Conservation (phyloP, 148 eudicot species). For the Spergularia marina region DNA sequence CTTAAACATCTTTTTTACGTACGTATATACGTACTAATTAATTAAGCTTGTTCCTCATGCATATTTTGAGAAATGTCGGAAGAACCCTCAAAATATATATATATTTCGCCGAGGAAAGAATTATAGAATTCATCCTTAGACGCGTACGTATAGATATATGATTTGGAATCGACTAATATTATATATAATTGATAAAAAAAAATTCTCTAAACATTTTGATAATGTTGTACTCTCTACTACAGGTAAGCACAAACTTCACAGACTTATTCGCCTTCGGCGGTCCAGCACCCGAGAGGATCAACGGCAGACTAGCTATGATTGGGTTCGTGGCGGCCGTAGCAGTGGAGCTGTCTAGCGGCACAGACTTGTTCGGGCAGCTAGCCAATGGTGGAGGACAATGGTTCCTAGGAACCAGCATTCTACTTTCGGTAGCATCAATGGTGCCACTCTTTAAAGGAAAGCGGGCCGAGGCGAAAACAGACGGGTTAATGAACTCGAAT, state of each 20-base stretch:
- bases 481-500: conserved; percentile 54
- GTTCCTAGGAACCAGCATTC: conserved; percentile 58
- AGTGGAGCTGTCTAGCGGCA: conserved; percentile 57
- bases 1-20: too few relatives aligned
- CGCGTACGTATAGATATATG: too few relatives aligned
- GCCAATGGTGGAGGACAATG: conserved; percentile 65
- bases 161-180: too few relatives aligned
- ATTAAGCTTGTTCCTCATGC: too few relatives aligned
- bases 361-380: conserved; percentile 59
- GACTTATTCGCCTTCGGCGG: conserved; percentile 80
- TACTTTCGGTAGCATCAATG: conserved; percentile 61
- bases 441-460: conserved; percentile 57
- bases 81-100: too few relatives aligned
- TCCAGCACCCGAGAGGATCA: conserved; percentile 89
- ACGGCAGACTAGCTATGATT: conserved; percentile 84
- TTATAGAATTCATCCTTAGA: too few relatives aligned
- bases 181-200: too few relatives aligned
- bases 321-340: conserved; percentile 86
- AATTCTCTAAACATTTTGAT: not conserved
- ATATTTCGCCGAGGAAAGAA: too few relatives aligned
- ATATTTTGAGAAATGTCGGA: too few relatives aligned
- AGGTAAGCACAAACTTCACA: conserved; percentile 59
- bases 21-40: too few relatives aligned
- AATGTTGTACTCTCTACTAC: not conserved
- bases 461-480: conserved; percentile 40